phyloP scores from a whole-genome alignment of 1,139 yeast species.

The Waltiozyma sp. region DNA sequence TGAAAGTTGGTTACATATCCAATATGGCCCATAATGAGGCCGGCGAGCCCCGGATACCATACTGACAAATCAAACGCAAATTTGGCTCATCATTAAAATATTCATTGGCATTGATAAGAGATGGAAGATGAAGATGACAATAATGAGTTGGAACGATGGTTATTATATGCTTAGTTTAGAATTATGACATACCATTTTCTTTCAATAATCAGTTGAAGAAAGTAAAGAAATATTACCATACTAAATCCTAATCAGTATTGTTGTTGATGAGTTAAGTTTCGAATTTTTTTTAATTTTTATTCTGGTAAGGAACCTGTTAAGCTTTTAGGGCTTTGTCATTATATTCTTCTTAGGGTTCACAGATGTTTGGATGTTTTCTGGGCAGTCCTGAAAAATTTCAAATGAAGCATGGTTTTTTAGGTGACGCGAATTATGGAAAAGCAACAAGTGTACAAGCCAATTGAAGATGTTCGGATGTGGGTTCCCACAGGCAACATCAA shows the following conservation, averaged over 20 bases:
- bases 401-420: not conserved
- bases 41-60: not conserved
- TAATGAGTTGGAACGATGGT: not conserved
- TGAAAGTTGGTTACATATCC: constrained; percentile 8
- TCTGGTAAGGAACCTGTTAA: not conserved
- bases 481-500: too few species aligned
- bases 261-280: too few species aligned
- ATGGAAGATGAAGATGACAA: too few species aligned
- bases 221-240: too few species aligned
- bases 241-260: too few species aligned
- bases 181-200: not conserved
- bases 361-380: not conserved
- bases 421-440: not conserved
- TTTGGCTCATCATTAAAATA: constrained; percentile 19
- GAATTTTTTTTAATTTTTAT: too few species aligned
- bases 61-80: constrained; percentile 47
- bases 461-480: too few species aligned
- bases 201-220: not conserved
- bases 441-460: too few species aligned
- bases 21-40: constrained; percentile 6
- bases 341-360: not conserved
- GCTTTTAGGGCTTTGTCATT: not conserved
- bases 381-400: not conserved
- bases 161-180: not conserved
- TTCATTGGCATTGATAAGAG: not conserved